A percentile compares a stretch with the other conserved stretches of the same genome.
Evolutionary conservation across 208 protist genomes (phyloP).

Genomic region (Leishmania tropica): DNA sequence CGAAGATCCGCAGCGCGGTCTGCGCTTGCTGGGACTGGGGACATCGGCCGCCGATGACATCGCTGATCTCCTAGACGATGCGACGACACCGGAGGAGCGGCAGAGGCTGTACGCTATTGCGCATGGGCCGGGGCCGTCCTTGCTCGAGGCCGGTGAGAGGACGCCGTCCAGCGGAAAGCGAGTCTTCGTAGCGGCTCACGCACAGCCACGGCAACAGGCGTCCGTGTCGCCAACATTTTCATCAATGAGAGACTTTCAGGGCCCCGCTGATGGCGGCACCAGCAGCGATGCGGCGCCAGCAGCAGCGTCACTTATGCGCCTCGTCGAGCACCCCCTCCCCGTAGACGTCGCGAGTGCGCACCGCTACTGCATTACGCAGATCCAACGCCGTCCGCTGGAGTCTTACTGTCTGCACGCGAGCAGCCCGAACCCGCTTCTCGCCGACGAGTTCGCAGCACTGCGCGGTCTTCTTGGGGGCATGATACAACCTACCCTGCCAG

Average conservation of each 20-base stretch:
- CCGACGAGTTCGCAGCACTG: conserved; percentile 59
- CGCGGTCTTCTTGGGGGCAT: conserved; percentile 39
- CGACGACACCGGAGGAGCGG: conserved; percentile 20
- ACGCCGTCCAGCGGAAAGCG: neutral
- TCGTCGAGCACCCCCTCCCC: conserved; percentile 51
- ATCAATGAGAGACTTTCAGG: neutral
- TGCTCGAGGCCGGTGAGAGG: neutral
- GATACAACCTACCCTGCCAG: conserved; percentile 39
- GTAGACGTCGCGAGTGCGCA: conserved; percentile 59
- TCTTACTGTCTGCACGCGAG: conserved; percentile 35
- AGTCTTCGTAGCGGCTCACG: neutral
- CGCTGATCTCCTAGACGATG: conserved; percentile 35
- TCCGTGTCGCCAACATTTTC: neutral
- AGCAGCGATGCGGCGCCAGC: neutral
- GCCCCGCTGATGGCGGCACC: neutral
- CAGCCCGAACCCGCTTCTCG: conserved; percentile 81
- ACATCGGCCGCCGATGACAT: conserved; percentile 42
- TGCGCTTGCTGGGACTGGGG: conserved; percentile 49
- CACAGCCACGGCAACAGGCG: neutral
- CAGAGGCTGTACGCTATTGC: conserved; percentile 18
- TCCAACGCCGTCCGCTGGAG: conserved; percentile 55
- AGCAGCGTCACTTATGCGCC: neutral
- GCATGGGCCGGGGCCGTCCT: neutral
- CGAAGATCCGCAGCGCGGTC: conserved; percentile 55
- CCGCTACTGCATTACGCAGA: conserved; percentile 51